Base-by-base conservation (phyloP, 768 basidiomycete genomes). In the Russula olivacea region DNA sequence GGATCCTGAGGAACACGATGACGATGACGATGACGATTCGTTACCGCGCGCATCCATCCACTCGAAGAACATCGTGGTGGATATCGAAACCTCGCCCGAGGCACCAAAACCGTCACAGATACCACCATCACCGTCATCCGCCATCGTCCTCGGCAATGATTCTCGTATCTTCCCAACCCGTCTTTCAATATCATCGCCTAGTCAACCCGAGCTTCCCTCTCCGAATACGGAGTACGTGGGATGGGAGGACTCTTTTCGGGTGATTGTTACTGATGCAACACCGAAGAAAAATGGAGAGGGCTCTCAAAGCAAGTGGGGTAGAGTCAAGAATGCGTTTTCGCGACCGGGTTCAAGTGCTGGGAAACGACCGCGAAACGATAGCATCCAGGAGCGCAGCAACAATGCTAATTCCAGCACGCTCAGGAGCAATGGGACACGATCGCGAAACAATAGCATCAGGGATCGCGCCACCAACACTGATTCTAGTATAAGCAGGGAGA, bases 341-440 rank as follows among this genome's bases (percentile, higher is more conserved):
- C 78, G 88, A 64, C 83, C 84, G 30, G 81, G 79, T 40, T 89
- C 89, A 48, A 81, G 79, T 56, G 79, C 75, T 57, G 89, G 90
- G 9, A 82, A 89, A 68, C 85, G 90, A 54, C 91, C 89, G 56
- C 85, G 91, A 45, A 85, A 87, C 45, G 91, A 91, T 69, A 90
- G 88, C 70, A 81, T 90, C 60, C 79, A 79, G 48, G 80, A 81
- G 51, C 83, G 87, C 54, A 84, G 87, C 61, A 76, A 86, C 71
- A 79, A 86, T 62, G 85, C 85, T 3, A 88, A 89, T 68, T 63
- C 67, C 4, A 55, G 58, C 40, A 56, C 21, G 5, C 45, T 12
- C 45, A 47, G 45, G 50, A 80, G 79, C 55, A 79, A 75, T 57
- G 89, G 89, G 9, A 82, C 89, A 68, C 85, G 90, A 56, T 91